Evolutionary conservation across 225 moss, liverwort and hornwort genomes (phyloP), one percentile per base, ranked within the genome.

Genomic region (Ulota crispa): DNA sequence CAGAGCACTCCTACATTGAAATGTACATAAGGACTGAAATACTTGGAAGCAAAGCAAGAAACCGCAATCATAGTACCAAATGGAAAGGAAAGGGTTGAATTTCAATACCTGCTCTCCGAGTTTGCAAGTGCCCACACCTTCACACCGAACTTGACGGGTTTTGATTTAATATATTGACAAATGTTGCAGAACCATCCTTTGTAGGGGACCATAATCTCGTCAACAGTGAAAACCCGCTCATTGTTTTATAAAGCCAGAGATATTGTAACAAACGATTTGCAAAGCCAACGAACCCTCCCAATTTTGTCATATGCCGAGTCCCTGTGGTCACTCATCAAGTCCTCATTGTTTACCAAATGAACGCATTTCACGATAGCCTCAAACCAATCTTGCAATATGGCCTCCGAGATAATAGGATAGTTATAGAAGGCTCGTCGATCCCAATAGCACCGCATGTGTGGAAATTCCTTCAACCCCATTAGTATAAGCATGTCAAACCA

Each of bases 41-140:
- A 9, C 36, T 36, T 36, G 8, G 6, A 41, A 9, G 41, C 41
- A 41, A 41, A 41, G 9, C 9, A 41, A 9, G 6, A 41, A 10
- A 6, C 1, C 41, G 9, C 2, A 41, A 2, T 1, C 2, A 10
- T 2, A 41, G 2, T 6, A 41, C 2, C 9, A 0, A 41, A 41
- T 9, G 41, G 9, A 41, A 10, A 41, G 9, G 2, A 10, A 10
- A 10, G 8, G 9, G 41, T 2, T 9, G 0, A 53, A 5, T 53
- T 15, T 6, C 5, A 9, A 19, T 19, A 6, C 53, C 19, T 16
- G 19, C 53, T 53, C 16, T 53, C 16, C 6, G 4, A 53, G 6
- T 53, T 16, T 1, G 53, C 53, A 0, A 53, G 4, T 16, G 16
- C 53, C 53, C 53, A 53, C 15, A 53, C 19, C 19, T 53, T 53